These are phyloP conservation scores for Moniliella sp. DNA, from an alignment of 1,284 basidiomycete genomes.

Conservation along the genomic window DNA sequence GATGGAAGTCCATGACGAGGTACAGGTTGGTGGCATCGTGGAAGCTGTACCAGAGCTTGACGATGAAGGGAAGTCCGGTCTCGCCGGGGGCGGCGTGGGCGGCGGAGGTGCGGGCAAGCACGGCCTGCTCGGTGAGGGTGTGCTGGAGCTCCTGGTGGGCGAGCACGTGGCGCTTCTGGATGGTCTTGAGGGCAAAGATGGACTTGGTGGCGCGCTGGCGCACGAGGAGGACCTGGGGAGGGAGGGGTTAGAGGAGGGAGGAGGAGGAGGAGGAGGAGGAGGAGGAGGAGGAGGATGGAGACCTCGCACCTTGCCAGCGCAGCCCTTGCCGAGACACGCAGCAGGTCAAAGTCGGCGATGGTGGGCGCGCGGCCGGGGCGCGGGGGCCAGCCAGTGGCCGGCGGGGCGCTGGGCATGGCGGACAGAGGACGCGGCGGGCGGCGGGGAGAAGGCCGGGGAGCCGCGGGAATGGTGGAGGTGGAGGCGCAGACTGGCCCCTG, in stretches of 20 bases:
- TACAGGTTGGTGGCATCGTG: conserved; percentile 37
- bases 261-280: background rate
- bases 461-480: too few relatives aligned
- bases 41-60: conserved; percentile 82
- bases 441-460: too few relatives aligned
- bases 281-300: background rate
- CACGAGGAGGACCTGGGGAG: conserved; percentile 37
- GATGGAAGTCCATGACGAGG: conserved; percentile 58
- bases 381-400: too few relatives aligned
- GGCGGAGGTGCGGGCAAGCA: conserved; percentile 58
- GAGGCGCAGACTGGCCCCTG: too few relatives aligned
- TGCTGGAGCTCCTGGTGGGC: conserved; percentile 85
- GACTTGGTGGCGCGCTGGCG: conserved; percentile 39
- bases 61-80: conserved; percentile 60
- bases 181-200: conserved; percentile 78
- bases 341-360: conserved; percentile 84
- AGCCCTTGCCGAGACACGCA: conserved; percentile 87
- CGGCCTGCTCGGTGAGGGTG: conserved; percentile 78
- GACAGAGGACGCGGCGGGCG: too few relatives aligned
- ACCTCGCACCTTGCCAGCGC: conserved; percentile 56
- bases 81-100: too few relatives aligned
- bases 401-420: too few relatives aligned
- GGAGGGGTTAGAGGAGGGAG: too few relatives aligned
- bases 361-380: too few relatives aligned
- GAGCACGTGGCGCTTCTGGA: conserved; percentile 76